Percentiles rank a stretch among this genome's conserved stretches.
phyloP scores from a whole-genome alignment of 768 basidiomycete genomes.

The Panus rudis region DNA sequence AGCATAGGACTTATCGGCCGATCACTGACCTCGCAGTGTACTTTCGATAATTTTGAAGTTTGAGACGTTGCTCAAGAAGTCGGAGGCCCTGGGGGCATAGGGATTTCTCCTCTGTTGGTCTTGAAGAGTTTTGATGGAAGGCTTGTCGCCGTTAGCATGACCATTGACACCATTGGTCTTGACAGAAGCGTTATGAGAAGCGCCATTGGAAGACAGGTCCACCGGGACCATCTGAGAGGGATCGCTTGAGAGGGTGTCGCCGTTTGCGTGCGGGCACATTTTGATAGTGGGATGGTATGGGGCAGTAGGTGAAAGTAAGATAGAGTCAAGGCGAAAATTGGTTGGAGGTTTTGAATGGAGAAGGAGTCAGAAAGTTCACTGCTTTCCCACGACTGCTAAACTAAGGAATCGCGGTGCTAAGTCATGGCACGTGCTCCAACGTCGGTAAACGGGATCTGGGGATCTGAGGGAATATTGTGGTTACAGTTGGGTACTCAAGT shows the following conservation, averaged over 20 bases:
- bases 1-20: neutral
- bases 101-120: constrained; percentile 54
- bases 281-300: too few relatives aligned
- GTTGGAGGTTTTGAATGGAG: too few relatives aligned
- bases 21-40: constrained; percentile 76
- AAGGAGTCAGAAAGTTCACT: too few relatives aligned
- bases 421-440: too few relatives aligned
- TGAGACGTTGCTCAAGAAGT: constrained; percentile 87
- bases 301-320: too few relatives aligned
- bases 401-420: too few relatives aligned
- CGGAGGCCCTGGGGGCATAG: constrained; percentile 85
- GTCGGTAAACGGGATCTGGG: too few relatives aligned
- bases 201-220: constrained; percentile 44
- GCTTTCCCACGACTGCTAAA: too few relatives aligned
- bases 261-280: constrained; percentile 63
- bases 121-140: constrained; percentile 14
- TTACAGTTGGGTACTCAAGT: too few relatives aligned
- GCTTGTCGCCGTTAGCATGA: constrained; percentile 26
- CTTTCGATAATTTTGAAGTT: constrained; percentile 98
- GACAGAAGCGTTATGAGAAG: constrained; percentile 21
- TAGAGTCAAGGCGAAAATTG: too few relatives aligned
- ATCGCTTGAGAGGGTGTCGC: constrained; percentile 37
- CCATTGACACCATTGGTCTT: constrained; percentile 30
- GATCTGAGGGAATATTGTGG: too few relatives aligned
- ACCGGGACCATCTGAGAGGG: constrained; percentile 67